A percentile compares a stretch with the other conserved stretches of the same genome.
These are phyloP conservation scores for Penicillium sp. DNA, from an alignment of 2,329 filamentous ascomycete genomes.

Conservation along the genomic window DNA sequence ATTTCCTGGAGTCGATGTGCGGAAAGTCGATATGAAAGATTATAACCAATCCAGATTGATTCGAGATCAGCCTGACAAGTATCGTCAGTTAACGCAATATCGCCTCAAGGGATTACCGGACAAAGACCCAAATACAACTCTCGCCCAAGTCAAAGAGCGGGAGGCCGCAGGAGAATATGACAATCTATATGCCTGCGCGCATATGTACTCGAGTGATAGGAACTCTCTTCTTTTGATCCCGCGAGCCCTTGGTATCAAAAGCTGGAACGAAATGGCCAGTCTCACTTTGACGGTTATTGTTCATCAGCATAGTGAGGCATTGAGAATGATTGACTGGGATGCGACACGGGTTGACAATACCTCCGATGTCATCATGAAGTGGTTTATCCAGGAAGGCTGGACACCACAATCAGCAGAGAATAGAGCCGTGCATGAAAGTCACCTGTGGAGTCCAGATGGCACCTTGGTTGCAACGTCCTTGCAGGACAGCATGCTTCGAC, in stretches of 20 bases:
- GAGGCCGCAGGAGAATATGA: slow-evolving; percentile 44
- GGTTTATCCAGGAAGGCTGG: slow-evolving; percentile 56
- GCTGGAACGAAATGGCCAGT: slow-evolving; percentile 50
- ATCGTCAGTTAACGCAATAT: slow-evolving; percentile 53
- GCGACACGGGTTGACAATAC: slow-evolving; percentile 3
- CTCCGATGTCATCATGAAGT: slow-evolving; percentile 40
- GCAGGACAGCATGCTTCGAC: slow-evolving; percentile 54
- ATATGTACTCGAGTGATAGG: slow-evolving; percentile 61
- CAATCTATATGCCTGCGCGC: slow-evolving; percentile 61
- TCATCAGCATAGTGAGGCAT: slow-evolving; percentile 46
- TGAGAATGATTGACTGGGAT: slow-evolving; percentile 49
- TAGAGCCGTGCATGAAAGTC: slow-evolving; percentile 52
- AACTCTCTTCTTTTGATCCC: slow-evolving; percentile 59
- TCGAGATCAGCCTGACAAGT: slow-evolving; percentile 36
- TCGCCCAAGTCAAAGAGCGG: slow-evolving; percentile 26
- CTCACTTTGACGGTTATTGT: slow-evolving; percentile 55
- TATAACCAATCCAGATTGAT: slow-evolving; percentile 47
- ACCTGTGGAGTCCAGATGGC: slow-evolving; percentile 50
- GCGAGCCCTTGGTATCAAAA: slow-evolving; percentile 51
- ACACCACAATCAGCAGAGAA: slow-evolving; percentile 51
- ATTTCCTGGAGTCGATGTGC: slow-evolving; percentile 51
- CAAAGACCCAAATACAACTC: slow-evolving; percentile 24
- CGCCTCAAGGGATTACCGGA: slow-evolving; percentile 48
- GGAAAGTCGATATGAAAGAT: slow-evolving; percentile 57
- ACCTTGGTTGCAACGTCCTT: slow-evolving; percentile 52